These are phyloP conservation scores for Zalerion maritima DNA, from an alignment of 495 filamentous ascomycete genomes.

Conservation along the genomic window DNA sequence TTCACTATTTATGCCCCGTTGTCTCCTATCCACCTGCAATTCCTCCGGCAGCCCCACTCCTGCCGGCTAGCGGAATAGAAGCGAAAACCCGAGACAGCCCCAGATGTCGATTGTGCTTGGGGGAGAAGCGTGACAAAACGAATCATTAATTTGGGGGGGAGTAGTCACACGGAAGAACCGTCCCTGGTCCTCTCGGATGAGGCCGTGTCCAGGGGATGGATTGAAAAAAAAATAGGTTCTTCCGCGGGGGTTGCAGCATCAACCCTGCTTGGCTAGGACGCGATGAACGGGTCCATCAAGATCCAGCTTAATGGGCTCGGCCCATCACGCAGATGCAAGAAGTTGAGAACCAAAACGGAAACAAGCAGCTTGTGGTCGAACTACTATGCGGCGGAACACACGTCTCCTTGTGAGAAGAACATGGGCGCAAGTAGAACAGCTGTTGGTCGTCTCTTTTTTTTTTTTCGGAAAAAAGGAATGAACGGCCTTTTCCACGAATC, in stretches of 20 bases:
- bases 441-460: not conserved
- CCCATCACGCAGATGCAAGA: no score
- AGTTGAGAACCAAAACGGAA: no score
- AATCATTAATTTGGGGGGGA: slow-evolving; percentile 9
- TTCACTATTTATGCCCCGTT: no score
- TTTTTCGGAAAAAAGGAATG: slow-evolving; percentile 14
- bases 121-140: slow-evolving; percentile 5
- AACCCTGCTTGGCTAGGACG: slow-evolving; percentile 18
- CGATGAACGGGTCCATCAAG: slow-evolving; percentile 8
- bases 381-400: slow-evolving; percentile 5
- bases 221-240: no score
- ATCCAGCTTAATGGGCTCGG: slow-evolving; percentile 8
- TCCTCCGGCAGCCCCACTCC: no score
- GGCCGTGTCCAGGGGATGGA: slow-evolving; percentile 1
- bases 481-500: slow-evolving; percentile 14
- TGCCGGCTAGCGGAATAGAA: no score
- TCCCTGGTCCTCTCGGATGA: slow-evolving; percentile 8
- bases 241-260: slow-evolving; percentile 23
- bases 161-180: slow-evolving; percentile 19
- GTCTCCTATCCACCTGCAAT: no score
- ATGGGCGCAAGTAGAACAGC: slow-evolving; percentile 13
- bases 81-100: no score
- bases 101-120: slow-evolving; percentile 1
- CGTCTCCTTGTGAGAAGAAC: slow-evolving; percentile 8
- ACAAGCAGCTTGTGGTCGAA: slow-evolving; percentile 17